Percentiles rank a stretch among this genome's conserved stretches.
Conservation (phyloP, 2,329 filamentous ascomycete genomes). For the Talaromyces sp. region DNA sequence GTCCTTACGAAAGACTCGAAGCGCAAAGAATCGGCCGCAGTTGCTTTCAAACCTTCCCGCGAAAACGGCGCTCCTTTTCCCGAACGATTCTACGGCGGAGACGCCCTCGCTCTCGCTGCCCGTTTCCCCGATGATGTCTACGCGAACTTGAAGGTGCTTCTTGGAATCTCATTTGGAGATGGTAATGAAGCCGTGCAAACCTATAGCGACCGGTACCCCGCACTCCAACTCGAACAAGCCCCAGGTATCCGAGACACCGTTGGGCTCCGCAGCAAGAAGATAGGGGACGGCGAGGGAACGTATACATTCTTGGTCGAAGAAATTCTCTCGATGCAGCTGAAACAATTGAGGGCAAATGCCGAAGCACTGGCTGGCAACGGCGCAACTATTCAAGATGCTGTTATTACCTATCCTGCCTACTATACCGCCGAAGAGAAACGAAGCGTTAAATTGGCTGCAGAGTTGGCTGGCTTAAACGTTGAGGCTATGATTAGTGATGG, state of each 20-base stretch:
- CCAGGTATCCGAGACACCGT: conserved; percentile 60
- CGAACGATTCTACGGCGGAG: conserved; percentile 85
- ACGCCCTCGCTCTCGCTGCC: conserved; percentile 80
- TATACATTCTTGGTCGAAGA: conserved; percentile 75
- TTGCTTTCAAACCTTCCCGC: conserved; percentile 87
- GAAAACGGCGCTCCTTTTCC: conserved; percentile 66
- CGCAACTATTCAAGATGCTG: conserved; percentile 69
- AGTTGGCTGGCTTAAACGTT: conserved; percentile 82
- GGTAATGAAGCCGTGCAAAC: conserved; percentile 54
- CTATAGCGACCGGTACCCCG: conserved; percentile 74
- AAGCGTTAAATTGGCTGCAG: conserved; percentile 76
- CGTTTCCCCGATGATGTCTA: conserved; percentile 92
- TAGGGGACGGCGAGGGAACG: conserved; percentile 61
- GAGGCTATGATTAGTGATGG: conserved; percentile 84
- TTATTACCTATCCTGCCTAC: conserved; percentile 86
- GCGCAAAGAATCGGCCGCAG: conserved; percentile 85
- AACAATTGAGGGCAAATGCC: conserved; percentile 85
- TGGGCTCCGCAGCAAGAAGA: conserved; percentile 72
- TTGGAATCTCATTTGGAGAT: conserved; percentile 61
- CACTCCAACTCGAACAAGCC: conserved; percentile 60
- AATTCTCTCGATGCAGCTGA: conserved; percentile 90
- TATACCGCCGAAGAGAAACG: conserved; percentile 88
- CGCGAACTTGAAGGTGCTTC: conserved; percentile 82
- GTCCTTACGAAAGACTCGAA: conserved; percentile 97
- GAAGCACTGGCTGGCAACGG: conserved; percentile 75